phyloP scores from a whole-genome alignment of 169 alveolate genomes.

The Cryptosporidium meleagridis region DNA sequence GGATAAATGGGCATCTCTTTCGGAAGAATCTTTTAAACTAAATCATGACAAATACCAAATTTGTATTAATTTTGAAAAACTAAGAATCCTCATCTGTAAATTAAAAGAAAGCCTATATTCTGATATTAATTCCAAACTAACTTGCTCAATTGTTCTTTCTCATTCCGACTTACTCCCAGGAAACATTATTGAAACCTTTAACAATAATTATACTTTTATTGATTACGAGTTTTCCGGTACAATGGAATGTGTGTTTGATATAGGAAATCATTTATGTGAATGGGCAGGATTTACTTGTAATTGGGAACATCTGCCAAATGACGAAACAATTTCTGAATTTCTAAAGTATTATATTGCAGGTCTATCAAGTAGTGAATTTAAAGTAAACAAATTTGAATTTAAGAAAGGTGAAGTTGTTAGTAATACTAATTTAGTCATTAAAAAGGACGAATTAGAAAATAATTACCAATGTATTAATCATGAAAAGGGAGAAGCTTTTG shows the following conservation, averaged over 20 bases:
- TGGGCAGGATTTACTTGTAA: slow-evolving; percentile 73
- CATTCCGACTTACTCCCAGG: slow-evolving; percentile 72
- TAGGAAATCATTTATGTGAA: slow-evolving; percentile 62
- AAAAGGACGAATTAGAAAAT: background rate
- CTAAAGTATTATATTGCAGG: slow-evolving; percentile 1
- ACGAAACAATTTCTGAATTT: slow-evolving; percentile 9
- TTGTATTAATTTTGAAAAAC: slow-evolving; percentile 8
- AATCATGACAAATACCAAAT: background rate
- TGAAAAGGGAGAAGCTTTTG: background rate
- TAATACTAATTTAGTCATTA: background rate
- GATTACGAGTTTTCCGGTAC: slow-evolving; percentile 72
- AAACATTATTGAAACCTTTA: slow-evolving; percentile 20
- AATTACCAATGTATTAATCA: background rate
- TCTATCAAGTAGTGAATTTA: background rate
- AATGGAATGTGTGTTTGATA: slow-evolving; percentile 57
- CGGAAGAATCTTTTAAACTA: slow-evolving; percentile 9
- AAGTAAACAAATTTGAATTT: background rate
- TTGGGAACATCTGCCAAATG: slow-evolving; percentile 51
- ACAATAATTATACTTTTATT: slow-evolving; percentile 19
- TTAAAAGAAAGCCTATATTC: background rate
- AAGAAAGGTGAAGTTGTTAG: background rate
- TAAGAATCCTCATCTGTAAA: slow-evolving; percentile 1
- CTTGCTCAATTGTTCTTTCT: slow-evolving; percentile 46
- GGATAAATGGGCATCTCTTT: slow-evolving; percentile 7
- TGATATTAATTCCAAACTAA: background rate